Evolutionary conservation across 192 early-diverging fungal genomes (phyloP), one percentile per base, ranked within the genome.

Genomic region (Funneliformis geosporum): DNA sequence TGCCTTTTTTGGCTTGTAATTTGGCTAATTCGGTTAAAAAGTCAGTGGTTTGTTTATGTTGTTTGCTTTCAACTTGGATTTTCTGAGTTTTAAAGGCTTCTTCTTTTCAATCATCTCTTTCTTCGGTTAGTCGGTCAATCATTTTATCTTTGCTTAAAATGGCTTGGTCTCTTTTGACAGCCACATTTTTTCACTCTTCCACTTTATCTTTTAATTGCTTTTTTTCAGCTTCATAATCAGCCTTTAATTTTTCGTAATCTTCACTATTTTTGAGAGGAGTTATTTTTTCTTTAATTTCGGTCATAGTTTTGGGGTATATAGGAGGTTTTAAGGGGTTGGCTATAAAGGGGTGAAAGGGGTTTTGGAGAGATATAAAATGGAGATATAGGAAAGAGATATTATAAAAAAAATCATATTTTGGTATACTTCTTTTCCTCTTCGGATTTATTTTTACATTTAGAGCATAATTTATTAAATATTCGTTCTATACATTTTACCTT

Each of bases 181-280:
- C n/a, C n/a, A n/a, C n/a, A n/a, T n/a, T n/a, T n/a, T n/a, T n/a
- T n/a, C n/a, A n/a, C n/a, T n/a, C n/a, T n/a, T n/a, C n/a, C n/a
- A n/a, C n/a, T n/a, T n/a, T n/a, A n/a, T n/a, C n/a, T n/a, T n/a
- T 67, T 67, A 23, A 25, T 67, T 67, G 65, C 11, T 67, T 27
- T 23, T 67, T 67, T 67, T 67, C 65, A 4, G 11, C 65, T 67
- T 67, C 65, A 12, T 67, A 67, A 28, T 67, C 28, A 4, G 16
- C n/a, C 28, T 67, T 67, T 67, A 67, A 4, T 67, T 27, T 67
- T 67, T 67, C 65, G 6, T 67, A 27, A 3, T 67, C 27, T 23
- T 67, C 65, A 4, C 2, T 14, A 67, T 27, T 67, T 67, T 67
- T 18, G 28, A 25, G 11, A 23, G 65, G 65, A 25, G 65, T 67